Percentiles rank a stretch among this genome's conserved stretches.
These are phyloP conservation scores for Amylocarpus encephaloides DNA, from an alignment of 2,329 filamentous ascomycete genomes.

Conservation along the genomic window DNA sequence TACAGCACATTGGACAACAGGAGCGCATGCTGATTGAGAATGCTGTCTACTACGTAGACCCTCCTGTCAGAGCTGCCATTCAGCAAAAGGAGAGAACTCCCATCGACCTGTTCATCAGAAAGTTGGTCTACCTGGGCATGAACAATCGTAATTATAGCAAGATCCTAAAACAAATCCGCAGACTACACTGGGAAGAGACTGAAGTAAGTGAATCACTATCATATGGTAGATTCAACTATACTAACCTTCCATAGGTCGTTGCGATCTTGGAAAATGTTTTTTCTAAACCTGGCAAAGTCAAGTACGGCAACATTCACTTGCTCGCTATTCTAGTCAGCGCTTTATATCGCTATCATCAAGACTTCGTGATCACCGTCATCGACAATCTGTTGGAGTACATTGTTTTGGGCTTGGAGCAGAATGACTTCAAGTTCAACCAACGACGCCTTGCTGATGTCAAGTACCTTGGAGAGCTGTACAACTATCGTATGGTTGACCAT, in stretches of 20 bases:
- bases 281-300: constrained; percentile 93
- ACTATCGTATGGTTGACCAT: constrained; percentile 94
- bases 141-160: constrained; percentile 92
- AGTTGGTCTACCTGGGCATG: constrained; percentile 88
- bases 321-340: constrained; percentile 84
- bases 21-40: constrained; percentile 99
- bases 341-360: constrained; percentile 84
- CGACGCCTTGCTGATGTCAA: constrained; percentile 92
- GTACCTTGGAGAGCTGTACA: constrained; percentile 93
- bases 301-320: constrained; percentile 93
- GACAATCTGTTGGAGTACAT: constrained; percentile 89
- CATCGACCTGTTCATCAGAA: constrained; percentile 86
- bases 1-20: constrained; percentile 89
- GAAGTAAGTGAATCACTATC: constrained; percentile 50
- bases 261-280: constrained; percentile 69
- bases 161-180: constrained; percentile 86
- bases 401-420: constrained; percentile 80
- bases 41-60: constrained; percentile 95
- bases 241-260: constrained; percentile 21
- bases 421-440: constrained; percentile 97
- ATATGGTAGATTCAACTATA: too few relatives aligned
- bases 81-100: constrained; percentile 95
- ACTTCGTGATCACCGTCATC: constrained; percentile 85
- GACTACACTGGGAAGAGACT: constrained; percentile 93
- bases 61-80: constrained; percentile 86